Evolutionary conservation across 495 filamentous ascomycete genomes (phyloP).

Genomic region (Aspergillus mulundensis): DNA sequence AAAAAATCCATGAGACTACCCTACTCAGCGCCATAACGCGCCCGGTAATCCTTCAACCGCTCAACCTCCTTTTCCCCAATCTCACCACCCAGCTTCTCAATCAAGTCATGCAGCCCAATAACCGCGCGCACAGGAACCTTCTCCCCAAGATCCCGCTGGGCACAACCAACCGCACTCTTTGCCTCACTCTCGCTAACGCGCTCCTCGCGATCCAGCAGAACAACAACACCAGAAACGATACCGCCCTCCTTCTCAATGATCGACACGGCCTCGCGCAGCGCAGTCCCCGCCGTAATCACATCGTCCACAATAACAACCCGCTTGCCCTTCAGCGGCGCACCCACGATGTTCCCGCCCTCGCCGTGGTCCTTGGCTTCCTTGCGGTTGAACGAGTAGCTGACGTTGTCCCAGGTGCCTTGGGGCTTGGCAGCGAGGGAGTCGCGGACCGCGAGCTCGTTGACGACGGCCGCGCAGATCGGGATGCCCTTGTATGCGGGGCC

Average conservation of each 20-base stretch:
- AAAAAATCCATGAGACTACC: conserved; percentile 1
- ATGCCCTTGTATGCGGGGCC: conserved; percentile 97
- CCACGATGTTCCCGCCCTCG: conserved; percentile 88
- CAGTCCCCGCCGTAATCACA: conserved; percentile 92
- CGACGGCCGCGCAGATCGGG: conserved; percentile 69
- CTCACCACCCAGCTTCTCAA: conserved; percentile 53
- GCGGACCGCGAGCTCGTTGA: conserved; percentile 63
- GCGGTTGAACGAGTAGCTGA: conserved; percentile 85
- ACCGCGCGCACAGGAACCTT: conserved; percentile 47
- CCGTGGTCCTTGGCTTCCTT: conserved; percentile 95
- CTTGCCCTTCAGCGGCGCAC: conserved; percentile 77
- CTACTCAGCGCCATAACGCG: conserved; percentile 55
- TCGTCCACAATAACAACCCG: conserved; percentile 87
- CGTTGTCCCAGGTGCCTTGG: conserved; percentile 38
- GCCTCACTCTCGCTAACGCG: conserved; percentile 55
- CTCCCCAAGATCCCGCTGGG: conserved; percentile 59
- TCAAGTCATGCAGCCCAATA: conserved; percentile 68
- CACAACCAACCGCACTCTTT: conserved; percentile 73
- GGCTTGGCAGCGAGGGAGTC: conserved; percentile 40
- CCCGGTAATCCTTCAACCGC: conserved; percentile 72
- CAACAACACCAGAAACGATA: conserved; percentile 73
- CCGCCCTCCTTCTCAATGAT: conserved; percentile 82
- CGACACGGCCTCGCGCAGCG: conserved; percentile 82
- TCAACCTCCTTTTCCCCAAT: conserved; percentile 59
- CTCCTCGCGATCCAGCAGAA: conserved; percentile 87